Conservation (phyloP, 441 rosid species). For the Biscutella laevigata region DNA sequence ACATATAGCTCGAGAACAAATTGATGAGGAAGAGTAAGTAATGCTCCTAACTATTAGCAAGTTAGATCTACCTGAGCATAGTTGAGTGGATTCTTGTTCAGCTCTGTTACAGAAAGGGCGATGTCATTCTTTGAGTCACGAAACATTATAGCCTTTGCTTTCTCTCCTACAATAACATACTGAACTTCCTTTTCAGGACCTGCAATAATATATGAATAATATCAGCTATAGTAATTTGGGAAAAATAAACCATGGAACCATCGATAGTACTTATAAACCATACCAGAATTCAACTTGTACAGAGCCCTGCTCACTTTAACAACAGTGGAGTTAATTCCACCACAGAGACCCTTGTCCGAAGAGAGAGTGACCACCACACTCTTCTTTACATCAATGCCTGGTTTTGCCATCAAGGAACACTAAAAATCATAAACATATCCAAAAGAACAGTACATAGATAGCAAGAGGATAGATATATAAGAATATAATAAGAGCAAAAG, state of each 20-base stretch:
- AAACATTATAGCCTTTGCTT: conserved; percentile 61
- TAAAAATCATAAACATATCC: not conserved
- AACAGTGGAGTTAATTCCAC: conserved; percentile 81
- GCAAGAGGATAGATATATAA: not conserved
- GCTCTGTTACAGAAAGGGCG: conserved; percentile 47
- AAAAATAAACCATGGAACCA: conserved; percentile 2
- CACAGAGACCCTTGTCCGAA: conserved; percentile 91
- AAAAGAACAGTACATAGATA: not conserved
- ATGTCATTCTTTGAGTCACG: conserved; percentile 77
- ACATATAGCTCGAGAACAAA: not conserved
- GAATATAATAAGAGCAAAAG: not conserved
- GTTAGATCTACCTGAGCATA: conserved; percentile 56
- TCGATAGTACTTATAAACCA: conserved; percentile 8
- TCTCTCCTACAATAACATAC: conserved; percentile 76
- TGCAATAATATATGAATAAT: conserved; percentile 11
- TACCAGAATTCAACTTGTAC: conserved; percentile 60
- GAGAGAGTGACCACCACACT: conserved; percentile 71
- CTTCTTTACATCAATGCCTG: conserved; percentile 81
- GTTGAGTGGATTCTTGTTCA: conserved; percentile 77
- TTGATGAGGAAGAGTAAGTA: not conserved
- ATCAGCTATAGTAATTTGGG: not conserved
- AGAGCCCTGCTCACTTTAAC: conserved; percentile 68
- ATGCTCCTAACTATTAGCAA: not conserved
- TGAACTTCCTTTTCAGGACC: conserved; percentile 76
- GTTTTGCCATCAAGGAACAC: not conserved